Base-by-base conservation (phyloP, 1,284 basidiomycete species). In the Trametes pubescens region DNA sequence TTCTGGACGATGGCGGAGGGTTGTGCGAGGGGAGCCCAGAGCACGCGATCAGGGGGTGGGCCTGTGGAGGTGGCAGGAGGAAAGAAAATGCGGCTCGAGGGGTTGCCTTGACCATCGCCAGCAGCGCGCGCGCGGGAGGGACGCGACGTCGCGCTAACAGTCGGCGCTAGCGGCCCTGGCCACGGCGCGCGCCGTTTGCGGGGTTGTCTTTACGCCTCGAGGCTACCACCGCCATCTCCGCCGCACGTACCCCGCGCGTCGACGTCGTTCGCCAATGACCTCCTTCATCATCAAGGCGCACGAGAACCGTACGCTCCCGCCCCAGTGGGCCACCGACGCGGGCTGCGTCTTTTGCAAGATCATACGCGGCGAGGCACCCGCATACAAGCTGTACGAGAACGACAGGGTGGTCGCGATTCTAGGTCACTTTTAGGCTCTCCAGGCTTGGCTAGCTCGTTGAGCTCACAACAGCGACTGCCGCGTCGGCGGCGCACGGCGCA, bases 271-370 rank as follows among this genome's bases (percentile, higher is more conserved):
- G 16, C 18, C 40, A 18, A 91, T 91, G 89, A 90, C 89, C 65
- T 90, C 88, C 32, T 90, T 89, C 77, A 85, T 91, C 44, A 89
- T 91, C 72, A 80, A 86, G 65, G 80, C 84, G n/a, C 88, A 90
- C 71, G 77, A 83, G 46, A 73, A 78, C 60, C 82, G 87, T 22
- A 58, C 66, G n/a, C 53, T 78, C 24, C 77, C 81, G 24, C 70
- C 77, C 16, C 72, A 79, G 24, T 89, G 87, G 88, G 74, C 70
- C 44, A 69, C 74, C 22, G 77, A 84, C 61, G 65, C 79, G 16
- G 74, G 78, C 35, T 92, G 90, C 71, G 73, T 83, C 2, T 91
- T 91, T 73, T 92, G 90, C 72, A 80, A 81, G 38, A 90, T 92
- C 57, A 78, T 91, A 14, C 70, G 72, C 35, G 78, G 81, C 13